phyloP scores from a whole-genome alignment of 73 alveolate species.

The Paramecium sexaurelia region DNA sequence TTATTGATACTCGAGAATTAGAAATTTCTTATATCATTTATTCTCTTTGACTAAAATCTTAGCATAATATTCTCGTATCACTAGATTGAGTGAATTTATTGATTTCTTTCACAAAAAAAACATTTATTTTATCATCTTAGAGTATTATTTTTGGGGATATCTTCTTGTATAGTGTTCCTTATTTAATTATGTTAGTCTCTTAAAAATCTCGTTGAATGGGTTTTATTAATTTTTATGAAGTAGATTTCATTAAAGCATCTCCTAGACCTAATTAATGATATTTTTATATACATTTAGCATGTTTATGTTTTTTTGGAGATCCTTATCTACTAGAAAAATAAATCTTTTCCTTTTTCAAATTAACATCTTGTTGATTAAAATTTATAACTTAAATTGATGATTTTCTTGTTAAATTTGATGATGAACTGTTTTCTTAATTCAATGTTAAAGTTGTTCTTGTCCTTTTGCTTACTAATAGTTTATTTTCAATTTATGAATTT shows the following conservation, averaged over 20 bases:
- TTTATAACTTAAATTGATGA: not conserved
- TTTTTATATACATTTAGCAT: not conserved
- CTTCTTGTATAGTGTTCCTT: not conserved
- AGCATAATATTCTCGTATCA: not conserved
- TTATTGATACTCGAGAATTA: not conserved
- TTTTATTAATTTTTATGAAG: not conserved
- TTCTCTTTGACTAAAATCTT: not conserved
- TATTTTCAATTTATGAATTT: not conserved
- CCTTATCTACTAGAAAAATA: not conserved
- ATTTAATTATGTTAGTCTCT: constrained; percentile 6
- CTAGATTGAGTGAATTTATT: not conserved
- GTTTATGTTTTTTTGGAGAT: not conserved
- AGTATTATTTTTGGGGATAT: not conserved
- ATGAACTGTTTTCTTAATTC: not conserved
- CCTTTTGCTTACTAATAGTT: not conserved
- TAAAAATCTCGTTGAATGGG: not conserved
- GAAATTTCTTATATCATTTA: not conserved
- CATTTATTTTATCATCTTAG: constrained; percentile 13
- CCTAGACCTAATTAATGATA: not conserved
- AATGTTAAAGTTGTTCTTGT: not conserved
- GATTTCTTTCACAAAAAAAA: not conserved
- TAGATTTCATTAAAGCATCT: not conserved
- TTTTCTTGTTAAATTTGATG: not conserved
- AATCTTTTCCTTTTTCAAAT: not conserved
- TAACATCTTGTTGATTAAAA: not conserved